Percentiles rank a stretch among this genome's conserved stretches.
These are phyloP conservation scores for Ceratocystiopsis sp. DNA, from an alignment of 2,329 filamentous ascomycete species.

Conservation along the genomic window DNA sequence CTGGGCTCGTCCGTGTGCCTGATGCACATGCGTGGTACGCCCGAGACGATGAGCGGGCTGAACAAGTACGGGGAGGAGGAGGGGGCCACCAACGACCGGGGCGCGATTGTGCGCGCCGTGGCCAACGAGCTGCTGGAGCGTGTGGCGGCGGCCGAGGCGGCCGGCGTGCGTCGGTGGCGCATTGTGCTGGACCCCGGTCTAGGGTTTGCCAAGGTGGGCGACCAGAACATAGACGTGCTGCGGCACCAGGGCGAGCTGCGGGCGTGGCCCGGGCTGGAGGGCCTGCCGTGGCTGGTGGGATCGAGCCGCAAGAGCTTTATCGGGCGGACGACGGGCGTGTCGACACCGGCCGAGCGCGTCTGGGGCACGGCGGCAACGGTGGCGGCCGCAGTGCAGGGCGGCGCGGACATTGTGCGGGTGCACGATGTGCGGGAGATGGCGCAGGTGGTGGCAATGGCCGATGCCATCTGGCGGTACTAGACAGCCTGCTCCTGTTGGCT, in stretches of 20 bases:
- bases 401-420: conserved; percentile 81
- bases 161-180: conserved; percentile 79
- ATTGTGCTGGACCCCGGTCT: conserved; percentile 89
- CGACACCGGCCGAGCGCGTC: conserved; percentile 49
- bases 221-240: conserved; percentile 70
- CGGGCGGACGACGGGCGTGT: conserved; percentile 61
- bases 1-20: conserved; percentile 65
- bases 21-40: conserved; percentile 89
- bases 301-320: conserved; percentile 83
- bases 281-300: conserved; percentile 77
- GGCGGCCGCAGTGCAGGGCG: conserved; percentile 67
- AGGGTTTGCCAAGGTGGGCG: conserved; percentile 73
- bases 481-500: no score
- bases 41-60: conserved; percentile 59
- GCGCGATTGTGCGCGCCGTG: conserved; percentile 47
- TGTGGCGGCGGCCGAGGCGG: conserved; percentile 56
- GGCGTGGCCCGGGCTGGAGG: conserved; percentile 44
- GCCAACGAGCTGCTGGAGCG: conserved; percentile 51
- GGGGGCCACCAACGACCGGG: background rate
- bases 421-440: conserved; percentile 83
- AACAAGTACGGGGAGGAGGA: conserved; percentile 35
- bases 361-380: conserved; percentile 86
- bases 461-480: conserved; percentile 65
- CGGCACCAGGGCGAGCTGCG: conserved; percentile 48
- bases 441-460: conserved; percentile 69